Evolutionary conservation across 306 rosid species (phyloP).

Genomic region (Vigna hirtella): DNA sequence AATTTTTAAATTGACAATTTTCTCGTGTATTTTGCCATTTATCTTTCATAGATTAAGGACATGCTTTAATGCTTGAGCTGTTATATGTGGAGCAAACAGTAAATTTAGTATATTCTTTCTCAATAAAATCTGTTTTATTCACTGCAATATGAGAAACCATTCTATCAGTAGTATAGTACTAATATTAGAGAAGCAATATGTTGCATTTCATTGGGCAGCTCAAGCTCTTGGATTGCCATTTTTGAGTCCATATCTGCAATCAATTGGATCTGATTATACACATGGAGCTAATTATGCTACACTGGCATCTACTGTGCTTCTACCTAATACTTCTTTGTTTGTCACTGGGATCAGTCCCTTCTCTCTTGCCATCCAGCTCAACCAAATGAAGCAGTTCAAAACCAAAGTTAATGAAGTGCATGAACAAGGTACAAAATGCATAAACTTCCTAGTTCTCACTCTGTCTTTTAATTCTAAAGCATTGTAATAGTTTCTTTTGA

Average conservation of each 20-base stretch:
- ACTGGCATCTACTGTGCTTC: constrained; percentile 83
- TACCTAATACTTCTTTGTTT: constrained; percentile 64
- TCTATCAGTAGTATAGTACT: background rate
- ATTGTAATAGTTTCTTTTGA: constrained; percentile 3
- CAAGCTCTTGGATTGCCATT: constrained; percentile 76
- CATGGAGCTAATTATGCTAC: constrained; percentile 89
- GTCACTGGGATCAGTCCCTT: constrained; percentile 73
- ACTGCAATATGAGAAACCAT: constrained; percentile 19
- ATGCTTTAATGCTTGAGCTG: constrained; percentile 9
- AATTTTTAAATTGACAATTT: background rate
- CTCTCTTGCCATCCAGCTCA: constrained; percentile 89
- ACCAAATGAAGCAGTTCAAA: constrained; percentile 60
- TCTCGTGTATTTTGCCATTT: background rate
- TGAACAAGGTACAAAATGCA: constrained; percentile 53
- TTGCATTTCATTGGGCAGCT: constrained; percentile 59
- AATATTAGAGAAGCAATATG: background rate
- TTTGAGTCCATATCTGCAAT: constrained; percentile 81
- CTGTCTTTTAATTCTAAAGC: background rate
- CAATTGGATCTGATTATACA: constrained; percentile 70
- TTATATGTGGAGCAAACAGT: background rate
- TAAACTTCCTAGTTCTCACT: background rate
- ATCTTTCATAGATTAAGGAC: constrained; percentile 3
- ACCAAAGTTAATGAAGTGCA: constrained; percentile 36
- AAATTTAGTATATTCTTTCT: background rate
- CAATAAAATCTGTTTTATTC: background rate